phyloP scores from a whole-genome alignment of 257 asterid genomes.

The Lithospermum erythrorhizon region DNA sequence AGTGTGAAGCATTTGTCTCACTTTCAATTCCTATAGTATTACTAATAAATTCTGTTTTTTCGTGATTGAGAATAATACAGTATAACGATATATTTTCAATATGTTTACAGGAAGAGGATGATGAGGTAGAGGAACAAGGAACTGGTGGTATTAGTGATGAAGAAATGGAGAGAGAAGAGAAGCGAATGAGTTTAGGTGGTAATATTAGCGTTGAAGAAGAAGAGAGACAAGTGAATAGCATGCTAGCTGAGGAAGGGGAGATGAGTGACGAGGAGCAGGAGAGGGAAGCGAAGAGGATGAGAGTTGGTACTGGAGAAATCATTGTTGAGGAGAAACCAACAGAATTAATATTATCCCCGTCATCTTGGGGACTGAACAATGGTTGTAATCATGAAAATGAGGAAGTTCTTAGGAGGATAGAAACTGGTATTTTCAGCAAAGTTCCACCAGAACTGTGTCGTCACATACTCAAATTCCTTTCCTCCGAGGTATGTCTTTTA shows the following conservation, averaged over 20 bases:
- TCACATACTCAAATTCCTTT: conserved; percentile 68
- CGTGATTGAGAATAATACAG: background rate
- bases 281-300: conserved; percentile 38
- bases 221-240: conserved; percentile 32
- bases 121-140: conserved; percentile 17
- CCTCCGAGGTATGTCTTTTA: conserved; percentile 45
- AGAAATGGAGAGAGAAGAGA: conserved; percentile 20
- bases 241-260: conserved; percentile 30
- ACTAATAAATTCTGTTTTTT: background rate
- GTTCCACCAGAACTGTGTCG: conserved; percentile 67
- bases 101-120: conserved; percentile 29
- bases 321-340: conserved; percentile 21
- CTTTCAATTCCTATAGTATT: background rate
- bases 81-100: conserved; percentile 1
- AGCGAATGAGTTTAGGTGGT: conserved; percentile 8
- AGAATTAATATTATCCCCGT: conserved; percentile 21
- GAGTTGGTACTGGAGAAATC: conserved; percentile 31
- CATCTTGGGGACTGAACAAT: conserved; percentile 16
- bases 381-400: conserved; percentile 21
- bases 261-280: conserved; percentile 31
- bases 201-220: conserved; percentile 19
- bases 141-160: conserved; percentile 14
- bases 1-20: too few relatives aligned
- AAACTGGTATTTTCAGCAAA: conserved; percentile 45
- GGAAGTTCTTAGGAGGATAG: conserved; percentile 30